A percentile compares a stretch with the other conserved stretches of the same genome.
Evolutionary conservation across 2,329 filamentous ascomycete species (phyloP).

Genomic region (Fusarium goolgardi): DNA sequence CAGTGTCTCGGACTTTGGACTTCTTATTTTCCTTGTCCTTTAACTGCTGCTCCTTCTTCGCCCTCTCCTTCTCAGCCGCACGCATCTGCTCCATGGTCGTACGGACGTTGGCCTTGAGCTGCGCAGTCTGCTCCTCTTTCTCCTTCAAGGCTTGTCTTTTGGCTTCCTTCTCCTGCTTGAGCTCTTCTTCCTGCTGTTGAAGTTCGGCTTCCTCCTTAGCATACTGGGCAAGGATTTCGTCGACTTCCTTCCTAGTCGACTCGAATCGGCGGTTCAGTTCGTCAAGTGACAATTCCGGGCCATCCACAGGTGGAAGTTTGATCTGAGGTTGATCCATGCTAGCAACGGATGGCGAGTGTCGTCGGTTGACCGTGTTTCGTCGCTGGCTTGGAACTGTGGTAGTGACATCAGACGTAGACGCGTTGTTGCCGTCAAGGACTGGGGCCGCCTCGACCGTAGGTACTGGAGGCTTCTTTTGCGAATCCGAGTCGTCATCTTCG

Average conservation of each 20-base stretch:
- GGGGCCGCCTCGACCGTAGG: constrained; percentile 71
- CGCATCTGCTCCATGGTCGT: constrained; percentile 85
- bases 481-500: constrained; percentile 59
- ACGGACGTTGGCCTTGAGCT: constrained; percentile 83
- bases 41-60: constrained; percentile 78
- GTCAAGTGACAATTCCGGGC: constrained; percentile 75
- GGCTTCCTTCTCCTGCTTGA: constrained; percentile 82
- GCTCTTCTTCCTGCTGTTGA: constrained; percentile 70
- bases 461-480: constrained; percentile 61
- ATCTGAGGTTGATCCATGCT: constrained; percentile 63
- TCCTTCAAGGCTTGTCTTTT: constrained; percentile 83
- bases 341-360: constrained; percentile 77
- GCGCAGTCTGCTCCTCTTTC: constrained; percentile 90
- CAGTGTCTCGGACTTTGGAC: constrained; percentile 75
- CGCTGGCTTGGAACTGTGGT: constrained; percentile 60
- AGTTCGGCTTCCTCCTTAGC: constrained; percentile 78
- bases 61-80: constrained; percentile 79
- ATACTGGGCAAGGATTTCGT: constrained; percentile 78
- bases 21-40: constrained; percentile 76
- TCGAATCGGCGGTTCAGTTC: constrained; percentile 86
- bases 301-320: constrained; percentile 60
- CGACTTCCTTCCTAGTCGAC: constrained; percentile 82
- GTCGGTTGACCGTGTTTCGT: constrained; percentile 73
- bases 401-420: constrained; percentile 71
- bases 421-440: constrained; percentile 69